phyloP scores from a whole-genome alignment of 257 asterid species.

The Solanum chilense region DNA sequence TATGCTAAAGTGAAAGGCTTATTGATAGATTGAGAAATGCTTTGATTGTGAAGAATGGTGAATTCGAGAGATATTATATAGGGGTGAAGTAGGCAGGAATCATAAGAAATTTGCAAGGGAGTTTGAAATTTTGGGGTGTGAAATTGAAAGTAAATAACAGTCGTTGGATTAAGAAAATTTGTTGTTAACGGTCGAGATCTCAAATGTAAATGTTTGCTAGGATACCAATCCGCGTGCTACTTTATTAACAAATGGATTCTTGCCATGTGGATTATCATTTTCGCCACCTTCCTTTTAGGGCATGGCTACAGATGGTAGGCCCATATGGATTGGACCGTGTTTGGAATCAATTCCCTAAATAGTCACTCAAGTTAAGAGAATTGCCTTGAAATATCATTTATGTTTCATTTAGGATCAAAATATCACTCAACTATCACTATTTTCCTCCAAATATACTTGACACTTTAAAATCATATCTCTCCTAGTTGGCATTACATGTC shows the following conservation, averaged over 20 bases:
- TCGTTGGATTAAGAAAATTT: neutral
- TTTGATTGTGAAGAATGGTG: neutral
- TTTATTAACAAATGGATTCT: neutral
- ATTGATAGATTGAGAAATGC: neutral
- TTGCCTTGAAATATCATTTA: too few relatives aligned
- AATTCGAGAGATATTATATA: neutral
- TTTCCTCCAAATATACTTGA: too few relatives aligned
- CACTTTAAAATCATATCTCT: too few relatives aligned
- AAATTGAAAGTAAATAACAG: neutral
- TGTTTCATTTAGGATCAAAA: too few relatives aligned
- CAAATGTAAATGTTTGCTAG: neutral
- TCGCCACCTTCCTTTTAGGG: neutral
- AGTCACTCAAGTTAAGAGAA: too few relatives aligned
- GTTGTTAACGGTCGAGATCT: neutral
- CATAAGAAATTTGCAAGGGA: neutral
- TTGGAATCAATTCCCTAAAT: neutral
- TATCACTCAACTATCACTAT: too few relatives aligned
- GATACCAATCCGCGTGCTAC: neutral
- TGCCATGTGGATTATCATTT: neutral
- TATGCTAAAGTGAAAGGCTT: neutral
- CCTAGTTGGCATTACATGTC: too few relatives aligned
- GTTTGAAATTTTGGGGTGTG: conserved; percentile 3
- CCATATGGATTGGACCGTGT: neutral
- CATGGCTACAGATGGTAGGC: neutral
- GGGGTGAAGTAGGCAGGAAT: conserved; percentile 11